phyloP scores from a whole-genome alignment of 805 yeast species.

The Candida oleophila region DNA sequence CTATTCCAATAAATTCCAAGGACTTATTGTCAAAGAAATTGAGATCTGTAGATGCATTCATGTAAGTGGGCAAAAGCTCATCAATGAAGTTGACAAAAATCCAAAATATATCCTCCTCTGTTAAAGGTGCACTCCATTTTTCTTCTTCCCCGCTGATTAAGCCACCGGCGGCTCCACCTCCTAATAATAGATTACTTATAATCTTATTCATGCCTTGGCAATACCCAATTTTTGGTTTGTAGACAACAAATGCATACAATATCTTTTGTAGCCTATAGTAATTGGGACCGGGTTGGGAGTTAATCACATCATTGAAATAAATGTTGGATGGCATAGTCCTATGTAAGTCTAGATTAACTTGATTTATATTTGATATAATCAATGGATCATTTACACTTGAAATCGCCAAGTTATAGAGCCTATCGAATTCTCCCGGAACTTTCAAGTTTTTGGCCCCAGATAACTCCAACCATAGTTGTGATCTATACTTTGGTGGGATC shows the following conservation, averaged over 20 bases:
- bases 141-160: constrained; percentile 45
- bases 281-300: constrained; percentile 53
- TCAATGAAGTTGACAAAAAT: constrained; percentile 27
- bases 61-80: constrained; percentile 42
- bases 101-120: constrained; percentile 22
- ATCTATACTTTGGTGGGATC: constrained; percentile 47
- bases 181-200: constrained; percentile 49
- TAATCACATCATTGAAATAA: constrained; percentile 40
- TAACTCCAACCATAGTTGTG: constrained; percentile 53
- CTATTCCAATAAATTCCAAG: constrained; percentile 32
- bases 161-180: constrained; percentile 18
- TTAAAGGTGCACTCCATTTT: constrained; percentile 38
- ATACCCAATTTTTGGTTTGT: constrained; percentile 51
- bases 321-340: constrained; percentile 56
- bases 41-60: neutral
- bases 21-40: constrained; percentile 16
- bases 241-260: constrained; percentile 47
- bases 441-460: constrained; percentile 45
- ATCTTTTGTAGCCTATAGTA: constrained; percentile 45
- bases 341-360: constrained; percentile 52
- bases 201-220: constrained; percentile 64
- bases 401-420: constrained; percentile 19
- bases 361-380: constrained; percentile 38
- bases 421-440: constrained; percentile 48
- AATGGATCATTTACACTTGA: constrained; percentile 8